phyloP scores from a whole-genome alignment of 1,139 yeast species.

The Arxiozyma heterogenica region DNA sequence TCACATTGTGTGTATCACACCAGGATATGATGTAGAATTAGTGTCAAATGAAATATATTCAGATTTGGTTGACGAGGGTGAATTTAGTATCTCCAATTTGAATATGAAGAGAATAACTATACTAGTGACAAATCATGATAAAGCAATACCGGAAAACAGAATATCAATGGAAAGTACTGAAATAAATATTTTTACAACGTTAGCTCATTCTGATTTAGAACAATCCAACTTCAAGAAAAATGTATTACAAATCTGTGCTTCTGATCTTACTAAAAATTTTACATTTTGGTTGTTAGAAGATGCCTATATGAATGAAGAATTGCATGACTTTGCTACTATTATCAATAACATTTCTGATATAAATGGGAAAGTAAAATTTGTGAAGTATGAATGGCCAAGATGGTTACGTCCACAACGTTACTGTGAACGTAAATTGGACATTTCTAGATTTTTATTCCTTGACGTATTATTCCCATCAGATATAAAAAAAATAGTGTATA shows the following conservation, averaged over 20 bases:
- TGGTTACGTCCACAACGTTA: slow-evolving; percentile 77
- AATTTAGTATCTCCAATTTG: slow-evolving; percentile 12
- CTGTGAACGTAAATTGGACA: slow-evolving; percentile 76
- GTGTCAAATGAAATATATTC: slow-evolving; percentile 20
- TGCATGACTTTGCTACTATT: slow-evolving; percentile 51
- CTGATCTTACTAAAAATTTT: slow-evolving; percentile 33
- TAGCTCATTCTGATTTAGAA: slow-evolving; percentile 61
- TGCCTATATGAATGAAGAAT: slow-evolving; percentile 55
- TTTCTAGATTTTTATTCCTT: slow-evolving; percentile 73
- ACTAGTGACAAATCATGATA: slow-evolving; percentile 8
- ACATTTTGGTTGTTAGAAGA: slow-evolving; percentile 87
- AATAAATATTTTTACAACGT: slow-evolving; percentile 74
- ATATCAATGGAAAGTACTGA: slow-evolving; percentile 38
- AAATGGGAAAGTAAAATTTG: slow-evolving; percentile 39
- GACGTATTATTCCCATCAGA: slow-evolving; percentile 82
- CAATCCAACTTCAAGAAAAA: slow-evolving; percentile 67
- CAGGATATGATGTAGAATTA: slow-evolving; percentile 17
- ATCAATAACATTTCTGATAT: slow-evolving; percentile 51
- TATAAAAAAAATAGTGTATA: slow-evolving; percentile 66
- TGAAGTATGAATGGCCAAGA: slow-evolving; percentile 84
- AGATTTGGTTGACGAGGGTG: slow-evolving; percentile 16
- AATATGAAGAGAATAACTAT: slow-evolving; percentile 18
- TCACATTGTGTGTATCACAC: slow-evolving; percentile 19
- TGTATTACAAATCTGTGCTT: slow-evolving; percentile 58
- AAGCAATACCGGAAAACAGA: background rate